Evolutionary conservation across 176 grass and related monocot genomes (phyloP), one percentile per base, ranked within the genome.

Genomic region (Bothriochloa decipiens): DNA sequence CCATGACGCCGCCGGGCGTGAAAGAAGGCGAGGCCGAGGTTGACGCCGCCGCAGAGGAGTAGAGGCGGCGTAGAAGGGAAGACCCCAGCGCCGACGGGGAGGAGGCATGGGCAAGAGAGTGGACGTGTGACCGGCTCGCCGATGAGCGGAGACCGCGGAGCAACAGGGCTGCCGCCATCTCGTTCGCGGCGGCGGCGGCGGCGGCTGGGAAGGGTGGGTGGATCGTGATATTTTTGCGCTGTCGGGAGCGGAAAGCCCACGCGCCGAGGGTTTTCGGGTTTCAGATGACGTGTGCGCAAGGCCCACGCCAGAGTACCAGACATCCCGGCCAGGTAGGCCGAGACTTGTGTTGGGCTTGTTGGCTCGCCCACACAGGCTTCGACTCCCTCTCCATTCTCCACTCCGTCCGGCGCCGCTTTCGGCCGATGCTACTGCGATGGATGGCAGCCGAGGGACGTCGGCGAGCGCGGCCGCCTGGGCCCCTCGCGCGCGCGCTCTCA

Each of bases 131-230:
- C 74, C 80, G 85, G 58, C 73, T 80, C 55, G 72, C 69, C 58
- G 83, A 88, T 32, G 91, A 85, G 49, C 87, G 88, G 78, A 99
- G 90, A 76, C 91, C 88, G 85, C 93, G 93, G 66, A 96, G 88
- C 57, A 99, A 79, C 1, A 94, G 75, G 65, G 75, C 90, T 81
- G 88, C 91, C 46, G 88, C 94, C 94, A 92, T 92, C 35, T 82
- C 68, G 86, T 68, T 84, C 70, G 45, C 77, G 17, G 72, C 72
- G 82, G 78, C 58, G 58, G 42, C 29, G 74, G 60, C 71, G 83
- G 50, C 64, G 8, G 67, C 86, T 62, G 79, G 65, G 47, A 70
- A 63, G 20, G 41, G 81, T 29, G 72, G 26, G 70, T 32, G 2
- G 29, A n/a, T 82, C 33, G 81, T 71, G 88, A 70, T 80, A 81